A percentile compares a stretch with the other conserved stretches of the same genome.
These are phyloP conservation scores for Staphylotrichum tortipilum DNA, from an alignment of 495 filamentous ascomycete species.

Conservation along the genomic window DNA sequence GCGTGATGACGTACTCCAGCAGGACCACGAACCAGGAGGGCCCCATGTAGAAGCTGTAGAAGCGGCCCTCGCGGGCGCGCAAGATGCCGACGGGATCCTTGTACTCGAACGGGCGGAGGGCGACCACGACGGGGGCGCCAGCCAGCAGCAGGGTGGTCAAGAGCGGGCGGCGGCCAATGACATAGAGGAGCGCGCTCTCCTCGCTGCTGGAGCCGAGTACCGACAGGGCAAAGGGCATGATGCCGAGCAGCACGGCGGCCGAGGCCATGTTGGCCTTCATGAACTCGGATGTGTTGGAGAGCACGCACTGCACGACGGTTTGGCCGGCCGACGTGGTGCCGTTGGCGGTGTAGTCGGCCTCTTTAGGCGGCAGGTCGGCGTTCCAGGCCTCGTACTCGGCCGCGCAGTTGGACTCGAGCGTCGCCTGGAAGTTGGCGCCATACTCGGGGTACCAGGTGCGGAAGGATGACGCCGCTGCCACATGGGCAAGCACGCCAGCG, in stretches of 20 bases:
- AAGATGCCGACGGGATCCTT: constrained; percentile 9
- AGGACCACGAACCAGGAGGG: background rate
- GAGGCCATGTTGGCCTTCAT: constrained; percentile 21
- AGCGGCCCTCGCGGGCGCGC: constrained; percentile 1
- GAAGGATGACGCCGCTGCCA: too few relatives aligned
- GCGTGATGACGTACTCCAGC: constrained; percentile 17
- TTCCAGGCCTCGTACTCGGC: background rate
- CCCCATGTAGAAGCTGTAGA: constrained; percentile 1
- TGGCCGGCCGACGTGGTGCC: background rate
- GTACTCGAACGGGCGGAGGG: constrained; percentile 16
- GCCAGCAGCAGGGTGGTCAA: constrained; percentile 15
- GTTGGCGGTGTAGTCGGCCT: background rate
- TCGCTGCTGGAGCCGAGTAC: constrained; percentile 14
- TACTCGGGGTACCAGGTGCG: constrained; percentile 2
- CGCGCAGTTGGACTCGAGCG: background rate
- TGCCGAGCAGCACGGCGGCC: constrained; percentile 23
- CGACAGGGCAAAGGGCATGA: constrained; percentile 21
- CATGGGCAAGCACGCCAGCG: too few relatives aligned
- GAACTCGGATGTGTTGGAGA: constrained; percentile 17
- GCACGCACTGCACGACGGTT: constrained; percentile 20
- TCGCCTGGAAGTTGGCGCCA: background rate
- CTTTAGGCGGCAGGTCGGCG: background rate
- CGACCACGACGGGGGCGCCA: constrained; percentile 15
- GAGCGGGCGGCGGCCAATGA: constrained; percentile 12
- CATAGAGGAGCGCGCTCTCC: constrained; percentile 15